Evolutionary conservation across 2,329 filamentous ascomycete species (phyloP).

Genomic region (Alternaria atra): DNA sequence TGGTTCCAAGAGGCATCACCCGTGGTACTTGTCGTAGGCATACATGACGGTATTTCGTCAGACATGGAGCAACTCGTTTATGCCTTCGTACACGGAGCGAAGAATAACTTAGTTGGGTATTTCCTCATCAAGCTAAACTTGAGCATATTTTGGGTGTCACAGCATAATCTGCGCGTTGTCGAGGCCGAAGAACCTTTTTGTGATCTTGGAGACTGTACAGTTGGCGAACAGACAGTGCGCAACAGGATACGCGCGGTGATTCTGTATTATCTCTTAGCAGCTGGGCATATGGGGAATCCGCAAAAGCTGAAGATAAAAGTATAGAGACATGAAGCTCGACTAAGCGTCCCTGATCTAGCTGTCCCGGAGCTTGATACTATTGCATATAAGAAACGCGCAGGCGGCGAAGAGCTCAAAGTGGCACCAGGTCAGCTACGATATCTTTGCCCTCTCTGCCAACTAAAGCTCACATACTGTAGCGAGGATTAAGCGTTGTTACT

Average conservation of each 20-base stretch:
- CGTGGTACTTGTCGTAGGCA: not conserved
- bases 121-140: not conserved
- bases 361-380: not conserved
- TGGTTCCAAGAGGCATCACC: not conserved
- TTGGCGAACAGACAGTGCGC: not conserved
- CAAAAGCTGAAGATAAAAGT: not conserved
- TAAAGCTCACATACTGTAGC: not conserved
- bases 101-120: not conserved
- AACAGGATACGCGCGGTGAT: not conserved
- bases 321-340: not conserved
- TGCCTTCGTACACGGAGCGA: not conserved
- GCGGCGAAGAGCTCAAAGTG: not conserved
- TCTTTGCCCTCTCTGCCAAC: fast-evolving
- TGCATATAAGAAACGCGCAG: not conserved
- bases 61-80: not conserved
- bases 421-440: not conserved
- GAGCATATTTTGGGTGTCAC: not conserved
- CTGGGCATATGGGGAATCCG: not conserved
- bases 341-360: fast-evolving
- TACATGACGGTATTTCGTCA: not conserved
- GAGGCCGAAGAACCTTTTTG: not conserved
- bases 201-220: not conserved
- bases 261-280: not conserved
- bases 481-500: not conserved
- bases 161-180: fast-evolving